phyloP scores from a whole-genome alignment of 805 yeast genomes.

The Lachancea cidri region DNA sequence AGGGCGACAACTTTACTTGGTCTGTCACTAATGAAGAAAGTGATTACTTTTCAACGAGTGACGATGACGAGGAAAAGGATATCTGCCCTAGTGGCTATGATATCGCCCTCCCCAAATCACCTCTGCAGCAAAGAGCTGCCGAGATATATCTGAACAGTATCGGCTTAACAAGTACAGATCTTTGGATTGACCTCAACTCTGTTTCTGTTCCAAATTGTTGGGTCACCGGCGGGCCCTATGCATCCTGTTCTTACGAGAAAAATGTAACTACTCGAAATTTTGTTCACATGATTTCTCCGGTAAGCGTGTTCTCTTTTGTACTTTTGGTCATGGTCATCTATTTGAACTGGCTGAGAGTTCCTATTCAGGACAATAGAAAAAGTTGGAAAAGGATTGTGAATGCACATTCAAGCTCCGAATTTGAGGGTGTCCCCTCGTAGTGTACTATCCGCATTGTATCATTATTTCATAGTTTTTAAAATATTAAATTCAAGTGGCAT shows the following conservation, averaged over 20 bases:
- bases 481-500: background rate
- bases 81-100: slow-evolving; percentile 35
- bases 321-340: slow-evolving; percentile 47
- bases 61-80: slow-evolving; percentile 10
- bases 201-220: slow-evolving; percentile 71
- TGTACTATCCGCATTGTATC: slow-evolving; percentile 4
- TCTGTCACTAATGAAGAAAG: slow-evolving; percentile 29
- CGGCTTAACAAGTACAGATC: slow-evolving; percentile 7
- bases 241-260: slow-evolving; percentile 71
- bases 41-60: slow-evolving; percentile 40
- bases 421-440: slow-evolving; percentile 86
- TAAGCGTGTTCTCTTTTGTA: slow-evolving; percentile 51
- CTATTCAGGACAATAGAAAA: slow-evolving; percentile 65
- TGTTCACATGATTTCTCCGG: slow-evolving; percentile 60
- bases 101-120: slow-evolving; percentile 47
- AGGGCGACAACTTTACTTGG: slow-evolving; percentile 41
- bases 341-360: slow-evolving; percentile 55
- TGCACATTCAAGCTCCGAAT: slow-evolving; percentile 55
- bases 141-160: slow-evolving; percentile 11
- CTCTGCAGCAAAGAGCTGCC: slow-evolving; percentile 41
- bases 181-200: slow-evolving; percentile 82
- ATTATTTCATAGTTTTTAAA: too few species aligned
- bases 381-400: slow-evolving; percentile 56
- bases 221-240: slow-evolving; percentile 77
- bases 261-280: slow-evolving; percentile 51